phyloP scores from a whole-genome alignment of 164 flowering plant genomes.

The Dillenia suffruticosa region DNA sequence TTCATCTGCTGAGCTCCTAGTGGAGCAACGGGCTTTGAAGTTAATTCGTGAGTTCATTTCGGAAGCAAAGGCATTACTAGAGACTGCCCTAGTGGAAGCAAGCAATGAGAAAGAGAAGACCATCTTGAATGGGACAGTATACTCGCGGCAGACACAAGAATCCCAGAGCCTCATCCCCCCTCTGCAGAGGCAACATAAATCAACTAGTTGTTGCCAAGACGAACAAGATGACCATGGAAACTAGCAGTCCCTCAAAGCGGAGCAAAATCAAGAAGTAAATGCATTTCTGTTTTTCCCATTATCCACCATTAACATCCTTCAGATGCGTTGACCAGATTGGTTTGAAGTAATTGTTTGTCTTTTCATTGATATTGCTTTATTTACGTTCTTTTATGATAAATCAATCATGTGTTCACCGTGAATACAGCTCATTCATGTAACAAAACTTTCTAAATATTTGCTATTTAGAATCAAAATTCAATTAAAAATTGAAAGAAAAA shows the following conservation, averaged over 20 bases:
- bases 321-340: no score
- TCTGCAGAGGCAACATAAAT: constrained; percentile 40
- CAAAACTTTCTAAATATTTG: no score
- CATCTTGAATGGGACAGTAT: constrained; percentile 27
- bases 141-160: constrained; percentile 3
- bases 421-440: no score
- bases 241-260: constrained; percentile 17
- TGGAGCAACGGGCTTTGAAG: constrained; percentile 46
- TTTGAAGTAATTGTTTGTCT: no score
- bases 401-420: no score
- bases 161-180: constrained; percentile 25
- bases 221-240: constrained; percentile 7
- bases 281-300: no score
- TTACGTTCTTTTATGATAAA: no score
- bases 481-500: no score
- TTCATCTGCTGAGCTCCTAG: constrained; percentile 45
- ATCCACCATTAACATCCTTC: no score
- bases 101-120: constrained; percentile 43
- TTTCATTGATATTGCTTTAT: no score
- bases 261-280: constrained; percentile 19
- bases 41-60: constrained; percentile 39
- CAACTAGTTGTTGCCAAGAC: constrained; percentile 27
- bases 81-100: constrained; percentile 44
- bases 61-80: constrained; percentile 45
- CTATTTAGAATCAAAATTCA: no score